Conservation (phyloP, 2,329 filamentous ascomycete genomes). For the Lomentospora prolificans region DNA sequence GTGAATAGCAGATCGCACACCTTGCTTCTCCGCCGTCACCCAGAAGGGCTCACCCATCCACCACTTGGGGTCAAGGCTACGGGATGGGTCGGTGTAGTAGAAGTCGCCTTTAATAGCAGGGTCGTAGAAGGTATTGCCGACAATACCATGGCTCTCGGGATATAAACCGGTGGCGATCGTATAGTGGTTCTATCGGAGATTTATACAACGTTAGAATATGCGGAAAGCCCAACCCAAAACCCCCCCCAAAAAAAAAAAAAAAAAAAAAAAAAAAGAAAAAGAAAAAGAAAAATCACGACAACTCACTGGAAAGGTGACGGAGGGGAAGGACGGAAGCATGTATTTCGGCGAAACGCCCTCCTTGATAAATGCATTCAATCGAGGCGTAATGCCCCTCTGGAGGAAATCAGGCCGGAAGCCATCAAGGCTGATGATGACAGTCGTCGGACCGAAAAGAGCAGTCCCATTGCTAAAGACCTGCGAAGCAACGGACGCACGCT, state of each 20-base stretch:
- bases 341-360: slow-evolving; percentile 83
- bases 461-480: slow-evolving; percentile 66
- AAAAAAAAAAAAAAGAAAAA: too few relatives aligned
- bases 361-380: slow-evolving; percentile 65
- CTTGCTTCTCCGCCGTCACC: slow-evolving; percentile 80
- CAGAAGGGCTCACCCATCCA: slow-evolving; percentile 93
- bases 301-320: slow-evolving; percentile 71
- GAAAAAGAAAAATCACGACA: background rate
- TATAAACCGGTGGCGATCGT: slow-evolving; percentile 87
- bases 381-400: slow-evolving; percentile 71
- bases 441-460: slow-evolving; percentile 80
- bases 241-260: too few relatives aligned
- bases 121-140: slow-evolving; percentile 94
- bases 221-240: too few relatives aligned
- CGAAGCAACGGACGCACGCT: slow-evolving; percentile 20
- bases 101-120: slow-evolving; percentile 68
- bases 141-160: slow-evolving; percentile 84
- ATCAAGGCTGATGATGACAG: slow-evolving; percentile 86
- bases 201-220: too few relatives aligned
- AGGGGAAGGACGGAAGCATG: slow-evolving; percentile 91
- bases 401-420: slow-evolving; percentile 94
- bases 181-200: slow-evolving; percentile 79
- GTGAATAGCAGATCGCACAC: slow-evolving; percentile 72
- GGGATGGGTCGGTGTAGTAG: slow-evolving; percentile 68
- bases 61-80: slow-evolving; percentile 80